Conservation (phyloP, 2,329 filamentous ascomycete species). For the Cytospora schulzeri region DNA sequence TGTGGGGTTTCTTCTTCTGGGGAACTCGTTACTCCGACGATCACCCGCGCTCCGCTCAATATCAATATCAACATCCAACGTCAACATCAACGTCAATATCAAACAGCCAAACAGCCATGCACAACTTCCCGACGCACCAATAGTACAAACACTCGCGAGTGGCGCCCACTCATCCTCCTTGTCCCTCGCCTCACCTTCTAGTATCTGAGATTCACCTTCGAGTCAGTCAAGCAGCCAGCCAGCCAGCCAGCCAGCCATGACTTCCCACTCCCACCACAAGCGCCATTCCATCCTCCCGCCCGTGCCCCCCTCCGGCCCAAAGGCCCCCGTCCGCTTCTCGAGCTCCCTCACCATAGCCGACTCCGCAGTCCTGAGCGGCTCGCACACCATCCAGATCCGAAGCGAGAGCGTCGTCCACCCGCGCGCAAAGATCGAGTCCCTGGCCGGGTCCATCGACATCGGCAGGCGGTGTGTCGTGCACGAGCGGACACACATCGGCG, state of each 20-base stretch:
- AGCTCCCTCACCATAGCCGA: slow-evolving; percentile 64
- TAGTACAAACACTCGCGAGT: background rate
- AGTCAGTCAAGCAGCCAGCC: background rate
- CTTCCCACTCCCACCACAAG: slow-evolving; percentile 48
- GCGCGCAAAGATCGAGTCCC: slow-evolving; percentile 76
- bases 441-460: slow-evolving; percentile 75
- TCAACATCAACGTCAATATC: slow-evolving; percentile 3
- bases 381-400: slow-evolving; percentile 76
- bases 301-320: slow-evolving; percentile 55
- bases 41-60: slow-evolving; percentile 2
- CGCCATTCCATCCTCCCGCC: slow-evolving; percentile 60
- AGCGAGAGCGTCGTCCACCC: slow-evolving; percentile 84
- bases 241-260: slow-evolving; percentile 18
- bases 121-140: background rate
- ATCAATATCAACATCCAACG: background rate
- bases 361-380: slow-evolving; percentile 66
- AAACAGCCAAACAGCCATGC: slow-evolving; percentile 4
- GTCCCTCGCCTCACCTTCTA: background rate
- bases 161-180: background rate
- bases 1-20: background rate
- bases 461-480: slow-evolving; percentile 81
- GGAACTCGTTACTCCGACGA: slow-evolving; percentile 13
- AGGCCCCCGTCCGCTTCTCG: slow-evolving; percentile 64
- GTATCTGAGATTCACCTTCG: background rate
- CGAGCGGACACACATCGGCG: slow-evolving; percentile 65